Evolutionary conservation across 2,329 filamentous ascomycete genomes (phyloP).

Genomic region (Coleophoma eucalyptorum): DNA sequence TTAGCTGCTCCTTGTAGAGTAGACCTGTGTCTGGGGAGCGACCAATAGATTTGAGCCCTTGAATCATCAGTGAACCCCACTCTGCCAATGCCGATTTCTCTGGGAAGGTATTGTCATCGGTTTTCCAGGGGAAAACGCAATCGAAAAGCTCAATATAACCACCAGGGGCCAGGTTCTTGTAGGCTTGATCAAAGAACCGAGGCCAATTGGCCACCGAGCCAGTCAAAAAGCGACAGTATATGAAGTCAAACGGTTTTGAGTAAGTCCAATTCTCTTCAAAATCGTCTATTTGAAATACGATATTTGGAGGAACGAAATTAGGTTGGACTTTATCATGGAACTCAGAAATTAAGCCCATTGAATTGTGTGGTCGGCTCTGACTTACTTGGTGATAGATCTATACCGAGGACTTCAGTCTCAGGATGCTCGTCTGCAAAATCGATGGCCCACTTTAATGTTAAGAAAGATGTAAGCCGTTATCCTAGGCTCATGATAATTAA

Average conservation of each 20-base stretch:
- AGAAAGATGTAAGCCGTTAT: not conserved
- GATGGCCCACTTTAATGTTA: conserved; percentile 1
- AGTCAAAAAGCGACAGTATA: conserved; percentile 3
- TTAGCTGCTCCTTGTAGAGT: not conserved
- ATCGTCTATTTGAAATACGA: conserved; percentile 24
- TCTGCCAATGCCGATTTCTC: not conserved
- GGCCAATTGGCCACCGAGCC: conserved; percentile 2
- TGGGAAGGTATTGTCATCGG: conserved; percentile 32
- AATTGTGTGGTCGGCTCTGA: conserved; percentile 60
- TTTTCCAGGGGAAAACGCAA: conserved; percentile 27
- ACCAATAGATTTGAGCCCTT: conserved; percentile 30
- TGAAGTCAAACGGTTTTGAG: conserved; percentile 15
- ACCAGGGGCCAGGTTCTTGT: conserved; percentile 32
- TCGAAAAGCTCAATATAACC: conserved; percentile 43
- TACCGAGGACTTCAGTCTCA: conserved; percentile 18
- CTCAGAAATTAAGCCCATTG: conserved; percentile 15
- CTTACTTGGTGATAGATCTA: conserved; percentile 32
- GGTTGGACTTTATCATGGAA: conserved; percentile 17
- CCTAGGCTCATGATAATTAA: not conserved
- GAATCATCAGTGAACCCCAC: conserved; percentile 27
- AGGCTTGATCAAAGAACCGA: not conserved
- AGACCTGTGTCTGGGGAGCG: not conserved
- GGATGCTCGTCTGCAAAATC: conserved; percentile 2
- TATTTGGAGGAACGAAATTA: conserved; percentile 21
- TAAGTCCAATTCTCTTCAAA: conserved; percentile 26